These are phyloP conservation scores for Xylariaceae sp. DNA, from an alignment of 2,329 filamentous ascomycete species.

Conservation along the genomic window DNA sequence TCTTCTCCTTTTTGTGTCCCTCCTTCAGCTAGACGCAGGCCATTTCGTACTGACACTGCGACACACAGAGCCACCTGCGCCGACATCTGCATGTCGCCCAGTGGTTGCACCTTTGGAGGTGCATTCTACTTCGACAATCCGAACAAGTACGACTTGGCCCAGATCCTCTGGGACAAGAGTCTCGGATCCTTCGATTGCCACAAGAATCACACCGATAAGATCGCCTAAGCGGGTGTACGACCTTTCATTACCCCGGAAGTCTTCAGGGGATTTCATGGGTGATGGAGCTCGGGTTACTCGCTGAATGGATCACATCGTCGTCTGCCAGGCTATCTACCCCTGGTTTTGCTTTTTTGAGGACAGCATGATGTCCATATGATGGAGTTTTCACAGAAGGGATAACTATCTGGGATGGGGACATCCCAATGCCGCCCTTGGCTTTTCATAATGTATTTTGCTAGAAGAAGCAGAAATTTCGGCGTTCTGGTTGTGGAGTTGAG, in stretches of 20 bases:
- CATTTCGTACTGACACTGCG: background rate
- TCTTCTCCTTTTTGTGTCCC: no score
- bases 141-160: conserved; percentile 44
- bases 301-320: background rate
- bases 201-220: conserved; percentile 20
- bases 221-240: background rate
- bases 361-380: background rate
- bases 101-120: conserved; percentile 50
- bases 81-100: conserved; percentile 44
- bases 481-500: conserved; percentile 4
- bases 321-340: background rate
- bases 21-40: background rate
- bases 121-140: conserved; percentile 41
- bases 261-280: background rate
- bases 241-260: background rate
- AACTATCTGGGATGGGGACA: background rate
- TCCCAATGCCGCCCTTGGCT: background rate
- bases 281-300: background rate
- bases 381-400: background rate
- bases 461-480: background rate
- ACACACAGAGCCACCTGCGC: conserved; percentile 35
- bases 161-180: conserved; percentile 41
- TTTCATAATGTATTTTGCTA: background rate
- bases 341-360: no score
- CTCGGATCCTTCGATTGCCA: conserved; percentile 37